Conservation (phyloP, 768 basidiomycete species). For the Nidularia pulvinata region DNA sequence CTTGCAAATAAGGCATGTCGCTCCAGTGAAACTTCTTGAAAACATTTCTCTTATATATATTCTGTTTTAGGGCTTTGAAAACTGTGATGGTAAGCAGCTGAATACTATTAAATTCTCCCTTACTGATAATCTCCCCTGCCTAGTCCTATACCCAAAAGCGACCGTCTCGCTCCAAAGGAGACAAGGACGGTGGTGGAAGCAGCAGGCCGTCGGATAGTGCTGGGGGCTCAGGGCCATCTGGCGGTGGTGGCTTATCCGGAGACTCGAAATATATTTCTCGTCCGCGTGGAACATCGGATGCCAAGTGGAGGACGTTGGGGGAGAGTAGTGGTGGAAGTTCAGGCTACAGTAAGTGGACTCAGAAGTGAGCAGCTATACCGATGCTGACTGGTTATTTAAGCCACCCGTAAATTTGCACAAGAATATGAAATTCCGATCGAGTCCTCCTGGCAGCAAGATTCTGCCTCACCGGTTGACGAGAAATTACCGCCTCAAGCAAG, state of each 20-base stretch:
- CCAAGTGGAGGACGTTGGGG: slow-evolving; percentile 43
- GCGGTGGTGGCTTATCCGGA: slow-evolving; percentile 27
- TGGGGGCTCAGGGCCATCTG: slow-evolving; percentile 2
- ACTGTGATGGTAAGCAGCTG: slow-evolving; percentile 71
- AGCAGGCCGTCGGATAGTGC: slow-evolving; percentile 18
- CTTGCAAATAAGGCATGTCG: slow-evolving; percentile 83
- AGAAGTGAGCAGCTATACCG: too few species aligned
- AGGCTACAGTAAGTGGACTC: slow-evolving; percentile 8
- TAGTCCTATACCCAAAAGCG: slow-evolving; percentile 83
- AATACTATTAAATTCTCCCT: not conserved
- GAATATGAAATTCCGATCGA: not conserved
- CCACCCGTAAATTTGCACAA: not conserved
- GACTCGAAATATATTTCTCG: slow-evolving; percentile 39
- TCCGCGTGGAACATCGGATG: slow-evolving; percentile 77
- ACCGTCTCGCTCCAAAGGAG: slow-evolving; percentile 54
- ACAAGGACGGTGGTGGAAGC: slow-evolving; percentile 37
- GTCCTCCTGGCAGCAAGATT: not conserved
- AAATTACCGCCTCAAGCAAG: too few species aligned
- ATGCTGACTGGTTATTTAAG: not conserved
- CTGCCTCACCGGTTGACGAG: too few species aligned
- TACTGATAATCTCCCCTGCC: slow-evolving; percentile 9
- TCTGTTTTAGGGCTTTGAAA: slow-evolving; percentile 66
- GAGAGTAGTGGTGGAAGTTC: slow-evolving; percentile 9
- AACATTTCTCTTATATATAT: too few species aligned
- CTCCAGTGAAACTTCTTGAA: too few species aligned